Base-by-base conservation (phyloP, 768 basidiomycete genomes). In the Amanita rimosa region DNA sequence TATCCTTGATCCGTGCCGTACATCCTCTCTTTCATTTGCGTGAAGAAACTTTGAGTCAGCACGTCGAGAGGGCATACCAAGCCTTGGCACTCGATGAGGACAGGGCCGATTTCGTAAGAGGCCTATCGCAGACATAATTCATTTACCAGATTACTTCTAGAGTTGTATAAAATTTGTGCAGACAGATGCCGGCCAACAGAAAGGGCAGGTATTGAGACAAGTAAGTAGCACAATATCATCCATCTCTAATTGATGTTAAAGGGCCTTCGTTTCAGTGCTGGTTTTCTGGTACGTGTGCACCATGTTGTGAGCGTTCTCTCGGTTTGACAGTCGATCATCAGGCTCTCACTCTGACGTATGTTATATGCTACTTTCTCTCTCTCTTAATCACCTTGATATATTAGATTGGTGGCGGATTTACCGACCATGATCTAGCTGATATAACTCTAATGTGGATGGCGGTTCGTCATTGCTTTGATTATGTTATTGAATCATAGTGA, bases 391-490 rank as follows among this genome's bases (percentile, higher is more conserved):
- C n/a, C 13, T 16, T 1, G 51, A 21, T 22, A 34, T 8, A 44
- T 13, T 52, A 85, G 84, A 73, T 82, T 40, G 83, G 83, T 13
- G 85, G 85, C 22, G 84, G 85, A 34, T 86, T 77, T 61, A 58
- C 68, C 24, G 67, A 76, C 38, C 84, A 84, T 58, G 85, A 87
- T 55, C 60, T 87, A 24, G 71, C 84, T 0, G 81, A 85, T 56
- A 38, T 85, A 21, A 72, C 78, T 11, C 64, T 87, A 44, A 62
- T 64, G 37, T 83, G 81, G 81, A 81, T 83, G 78, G 70, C 69
- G 46, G 79, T 81, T 55, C 31, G 74, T 68, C n/a, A 53, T 52
- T 51, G 48, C 47, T 36, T 50, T 50, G 0, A 9, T n/a, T 36
- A 6, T 41, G 44, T 36, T 24, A 40, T 34, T 29, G 24, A 41